Percentiles rank a stretch among this genome's conserved stretches.
These are phyloP conservation scores for Fraxinus paxiana DNA, from an alignment of 305 asterid species.

Conservation along the genomic window DNA sequence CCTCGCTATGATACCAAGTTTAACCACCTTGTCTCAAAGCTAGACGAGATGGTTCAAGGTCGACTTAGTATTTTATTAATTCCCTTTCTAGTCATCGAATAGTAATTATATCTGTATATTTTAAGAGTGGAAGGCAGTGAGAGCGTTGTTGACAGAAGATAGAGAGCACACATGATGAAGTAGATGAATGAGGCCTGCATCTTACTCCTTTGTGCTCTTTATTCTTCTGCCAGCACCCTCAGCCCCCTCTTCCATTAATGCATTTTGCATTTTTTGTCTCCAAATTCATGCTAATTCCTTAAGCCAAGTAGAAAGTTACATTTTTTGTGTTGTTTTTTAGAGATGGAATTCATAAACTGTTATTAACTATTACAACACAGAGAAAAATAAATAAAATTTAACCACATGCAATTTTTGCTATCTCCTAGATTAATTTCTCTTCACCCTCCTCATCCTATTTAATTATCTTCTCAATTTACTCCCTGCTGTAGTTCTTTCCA, in stretches of 20 bases:
- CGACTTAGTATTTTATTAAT: background rate
- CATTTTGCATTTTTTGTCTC: background rate
- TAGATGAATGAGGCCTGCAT: conserved; percentile 27
- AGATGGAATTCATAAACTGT: background rate
- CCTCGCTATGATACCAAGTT: background rate
- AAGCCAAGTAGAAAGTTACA: background rate
- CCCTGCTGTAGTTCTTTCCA: background rate
- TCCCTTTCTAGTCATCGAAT: background rate
- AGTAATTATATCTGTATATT: background rate
- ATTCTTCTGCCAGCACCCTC: conserved; percentile 47
- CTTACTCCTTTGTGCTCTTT: conserved; percentile 51
- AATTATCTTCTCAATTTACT: background rate
- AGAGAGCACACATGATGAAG: conserved; percentile 51
- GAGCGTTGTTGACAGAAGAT: conserved; percentile 50
- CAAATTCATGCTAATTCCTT: background rate
- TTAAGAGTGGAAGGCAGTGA: conserved; percentile 1
- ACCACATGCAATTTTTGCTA: background rate
- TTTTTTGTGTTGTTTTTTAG: background rate
- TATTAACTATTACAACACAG: background rate
- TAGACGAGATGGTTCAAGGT: background rate
- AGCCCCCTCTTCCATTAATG: background rate
- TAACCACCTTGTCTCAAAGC: background rate
- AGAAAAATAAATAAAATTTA: background rate
- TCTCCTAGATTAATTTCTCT: background rate
- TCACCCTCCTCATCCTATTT: background rate